Conservation (phyloP, 495 filamentous ascomycete genomes). For the Acidomyces sp. region DNA sequence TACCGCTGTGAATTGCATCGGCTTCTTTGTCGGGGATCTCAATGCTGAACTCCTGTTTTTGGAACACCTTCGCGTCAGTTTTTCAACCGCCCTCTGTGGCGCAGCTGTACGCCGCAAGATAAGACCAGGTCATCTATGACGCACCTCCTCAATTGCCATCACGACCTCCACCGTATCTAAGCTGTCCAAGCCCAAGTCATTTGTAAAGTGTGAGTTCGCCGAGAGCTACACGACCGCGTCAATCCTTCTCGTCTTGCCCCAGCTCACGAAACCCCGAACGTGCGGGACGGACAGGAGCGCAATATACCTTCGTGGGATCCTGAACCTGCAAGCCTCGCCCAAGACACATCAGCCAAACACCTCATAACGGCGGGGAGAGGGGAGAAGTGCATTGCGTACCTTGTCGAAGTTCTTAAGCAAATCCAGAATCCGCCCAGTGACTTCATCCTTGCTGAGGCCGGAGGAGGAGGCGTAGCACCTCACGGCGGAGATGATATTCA, state of each 20-base stretch:
- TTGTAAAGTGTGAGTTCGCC: constrained; percentile 72
- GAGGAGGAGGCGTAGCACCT: constrained; percentile 77
- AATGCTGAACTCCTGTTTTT: constrained; percentile 98
- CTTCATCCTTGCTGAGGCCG: constrained; percentile 64
- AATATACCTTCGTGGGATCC: constrained; percentile 32
- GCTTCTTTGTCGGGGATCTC: constrained; percentile 99
- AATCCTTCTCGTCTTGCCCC: not conserved
- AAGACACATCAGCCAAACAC: no score
- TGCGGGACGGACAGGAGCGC: not conserved
- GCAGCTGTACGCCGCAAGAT: no score
- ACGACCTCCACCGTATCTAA: constrained; percentile 98
- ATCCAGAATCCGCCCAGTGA: constrained; percentile 85
- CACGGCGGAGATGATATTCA: constrained; percentile 45
- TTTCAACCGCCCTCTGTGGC: no score
- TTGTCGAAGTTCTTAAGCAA: constrained; percentile 94
- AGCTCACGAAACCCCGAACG: not conserved
- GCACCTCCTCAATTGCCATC: constrained; percentile 99
- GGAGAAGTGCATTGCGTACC: constrained; percentile 53
- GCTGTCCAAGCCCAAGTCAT: constrained; percentile 91
- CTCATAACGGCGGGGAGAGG: no score
- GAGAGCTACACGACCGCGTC: constrained; percentile 47
- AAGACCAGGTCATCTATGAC: no score
- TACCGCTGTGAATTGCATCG: constrained; percentile 92
- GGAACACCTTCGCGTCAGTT: no score
- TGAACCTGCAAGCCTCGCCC: constrained; percentile 28